Percentiles rank a stretch among this genome's conserved stretches.
Conservation (phyloP, 805 yeast species). For the Teunomyces cretensis region DNA sequence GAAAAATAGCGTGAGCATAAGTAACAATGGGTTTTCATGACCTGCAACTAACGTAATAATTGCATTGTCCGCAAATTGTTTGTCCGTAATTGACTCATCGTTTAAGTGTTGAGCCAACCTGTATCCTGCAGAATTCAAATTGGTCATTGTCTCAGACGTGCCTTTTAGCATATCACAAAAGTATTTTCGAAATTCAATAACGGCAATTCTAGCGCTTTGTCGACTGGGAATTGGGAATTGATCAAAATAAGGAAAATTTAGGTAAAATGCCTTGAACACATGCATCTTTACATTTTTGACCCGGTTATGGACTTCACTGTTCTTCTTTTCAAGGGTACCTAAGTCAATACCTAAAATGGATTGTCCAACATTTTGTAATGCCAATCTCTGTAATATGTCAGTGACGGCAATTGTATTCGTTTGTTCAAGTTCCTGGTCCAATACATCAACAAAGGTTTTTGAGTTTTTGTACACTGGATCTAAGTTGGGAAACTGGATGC, state of each 20-base stretch:
- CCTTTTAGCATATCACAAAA: constrained; percentile 34
- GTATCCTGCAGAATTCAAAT: constrained; percentile 38
- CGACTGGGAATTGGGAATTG: constrained; percentile 49
- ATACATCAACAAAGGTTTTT: neutral
- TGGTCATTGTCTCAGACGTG: constrained; percentile 7
- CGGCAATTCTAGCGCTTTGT: constrained; percentile 41
- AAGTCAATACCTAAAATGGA: constrained; percentile 52
- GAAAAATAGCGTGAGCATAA: constrained; percentile 48
- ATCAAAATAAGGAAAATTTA: constrained; percentile 58
- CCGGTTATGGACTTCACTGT: constrained; percentile 35
- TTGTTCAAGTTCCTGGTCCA: constrained; percentile 1
- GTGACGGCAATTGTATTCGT: constrained; percentile 21
- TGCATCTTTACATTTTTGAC: constrained; percentile 48
- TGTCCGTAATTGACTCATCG: constrained; percentile 35
- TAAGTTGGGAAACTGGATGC: constrained; percentile 50
- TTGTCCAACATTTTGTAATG: constrained; percentile 51
- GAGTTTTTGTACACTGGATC: constrained; percentile 41
- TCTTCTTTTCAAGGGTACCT: constrained; percentile 30
- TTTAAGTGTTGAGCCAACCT: constrained; percentile 38
- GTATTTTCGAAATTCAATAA: constrained; percentile 38
- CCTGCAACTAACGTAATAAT: constrained; percentile 60
- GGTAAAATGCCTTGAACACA: constrained; percentile 53
- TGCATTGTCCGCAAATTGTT: constrained; percentile 54
- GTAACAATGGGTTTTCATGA: constrained; percentile 60
- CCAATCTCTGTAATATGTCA: constrained; percentile 46